A percentile compares a stretch with the other conserved stretches of the same genome.
Conservation (phyloP, 2,329 filamentous ascomycete genomes). For the Phialocephala subalpina region DNA sequence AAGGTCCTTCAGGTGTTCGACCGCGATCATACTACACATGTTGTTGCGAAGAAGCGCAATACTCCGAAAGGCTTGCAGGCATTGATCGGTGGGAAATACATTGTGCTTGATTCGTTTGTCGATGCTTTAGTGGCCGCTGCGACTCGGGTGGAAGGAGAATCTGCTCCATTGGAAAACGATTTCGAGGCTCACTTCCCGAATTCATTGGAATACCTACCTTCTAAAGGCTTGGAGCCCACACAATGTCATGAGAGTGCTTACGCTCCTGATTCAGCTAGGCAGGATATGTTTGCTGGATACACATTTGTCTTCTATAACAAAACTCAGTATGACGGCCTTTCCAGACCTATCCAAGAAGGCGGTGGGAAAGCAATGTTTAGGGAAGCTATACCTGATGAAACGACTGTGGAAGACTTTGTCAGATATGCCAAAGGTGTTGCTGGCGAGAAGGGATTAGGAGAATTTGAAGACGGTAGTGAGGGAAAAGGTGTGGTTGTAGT, state of each 20-base stretch:
- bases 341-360: conserved; percentile 78
- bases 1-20: conserved; percentile 82
- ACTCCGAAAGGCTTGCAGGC: conserved; percentile 88
- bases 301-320: conserved; percentile 87
- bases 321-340: conserved; percentile 77
- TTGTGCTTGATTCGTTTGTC: conserved; percentile 76
- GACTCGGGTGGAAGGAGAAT: conserved; percentile 46
- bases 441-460: conserved; percentile 75
- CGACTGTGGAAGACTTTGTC: conserved; percentile 78
- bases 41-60: conserved; percentile 89
- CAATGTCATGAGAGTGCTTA: conserved; percentile 71
- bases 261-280: conserved; percentile 70
- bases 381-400: conserved; percentile 67
- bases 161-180: conserved; percentile 74
- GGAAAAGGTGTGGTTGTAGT: conserved; percentile 82
- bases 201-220: conserved; percentile 74
- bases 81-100: conserved; percentile 79
- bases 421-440: conserved; percentile 78
- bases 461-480: conserved; percentile 68
- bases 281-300: conserved; percentile 82
- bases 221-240: conserved; percentile 77
- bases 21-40: conserved; percentile 78
- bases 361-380: conserved; percentile 82
- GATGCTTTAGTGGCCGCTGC: conserved; percentile 70
- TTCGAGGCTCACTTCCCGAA: conserved; percentile 84